Evolutionary conservation across 495 filamentous ascomycete species (phyloP).

Genomic region (Penicillium longicatenatum): DNA sequence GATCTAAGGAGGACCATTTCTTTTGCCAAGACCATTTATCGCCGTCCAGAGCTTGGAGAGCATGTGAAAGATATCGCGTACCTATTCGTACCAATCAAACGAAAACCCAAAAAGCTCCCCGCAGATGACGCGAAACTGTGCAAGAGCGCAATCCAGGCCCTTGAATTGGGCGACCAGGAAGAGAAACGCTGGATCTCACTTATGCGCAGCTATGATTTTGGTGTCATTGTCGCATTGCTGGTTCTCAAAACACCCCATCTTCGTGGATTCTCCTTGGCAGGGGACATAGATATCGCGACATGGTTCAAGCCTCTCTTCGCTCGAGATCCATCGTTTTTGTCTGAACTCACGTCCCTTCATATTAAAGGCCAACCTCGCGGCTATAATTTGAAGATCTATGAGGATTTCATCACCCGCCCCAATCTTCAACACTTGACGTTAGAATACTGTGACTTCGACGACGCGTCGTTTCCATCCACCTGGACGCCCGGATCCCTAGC

Average conservation of each 20-base stretch:
- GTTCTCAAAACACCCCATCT: slow-evolving; percentile 26
- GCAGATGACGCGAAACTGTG: too few species aligned
- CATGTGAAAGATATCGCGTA: slow-evolving; percentile 13
- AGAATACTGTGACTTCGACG: slow-evolving; percentile 17
- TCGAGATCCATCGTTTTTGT: slow-evolving; percentile 20
- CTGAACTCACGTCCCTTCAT: slow-evolving; percentile 14
- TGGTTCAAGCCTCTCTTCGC: slow-evolving; percentile 18
- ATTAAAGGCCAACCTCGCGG: slow-evolving; percentile 12
- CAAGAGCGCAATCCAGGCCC: too few species aligned
- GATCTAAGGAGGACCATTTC: slow-evolving; percentile 4
- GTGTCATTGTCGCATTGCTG: slow-evolving; percentile 18
- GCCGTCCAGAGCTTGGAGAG: slow-evolving; percentile 20
- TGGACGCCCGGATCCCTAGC: slow-evolving; percentile 17
- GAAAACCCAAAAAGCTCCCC: too few species aligned
- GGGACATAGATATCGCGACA: slow-evolving; percentile 3
- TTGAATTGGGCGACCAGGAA: too few species aligned
- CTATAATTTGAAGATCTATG: too few species aligned
- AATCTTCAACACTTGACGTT: slow-evolving; percentile 10
- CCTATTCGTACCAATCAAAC: too few species aligned
- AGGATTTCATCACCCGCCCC: slow-evolving; percentile 17
- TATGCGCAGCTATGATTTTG: slow-evolving; percentile 7
- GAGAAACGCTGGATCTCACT: too few species aligned
- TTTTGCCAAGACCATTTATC: slow-evolving; percentile 20
- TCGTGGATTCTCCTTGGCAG: slow-evolving; percentile 14
- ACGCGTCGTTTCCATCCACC: slow-evolving; percentile 12